phyloP scores from a whole-genome alignment of 345 rosid species.

The Citrus mangshanensis region DNA sequence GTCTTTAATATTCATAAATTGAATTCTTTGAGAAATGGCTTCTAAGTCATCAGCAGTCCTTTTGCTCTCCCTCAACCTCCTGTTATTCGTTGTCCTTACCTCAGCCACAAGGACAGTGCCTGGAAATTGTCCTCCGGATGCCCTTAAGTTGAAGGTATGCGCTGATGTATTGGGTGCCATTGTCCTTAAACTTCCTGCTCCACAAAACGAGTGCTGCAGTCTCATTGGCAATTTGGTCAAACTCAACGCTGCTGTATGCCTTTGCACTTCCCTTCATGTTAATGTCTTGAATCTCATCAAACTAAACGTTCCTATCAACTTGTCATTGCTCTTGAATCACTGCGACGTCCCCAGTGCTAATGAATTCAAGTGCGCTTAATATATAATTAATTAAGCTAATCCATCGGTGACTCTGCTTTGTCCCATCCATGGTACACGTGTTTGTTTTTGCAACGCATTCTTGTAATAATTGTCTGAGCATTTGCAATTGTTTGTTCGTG shows the following conservation, averaged over 20 bases:
- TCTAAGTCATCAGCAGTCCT: neutral
- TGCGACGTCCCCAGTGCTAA: constrained; percentile 39
- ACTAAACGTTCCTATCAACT: constrained; percentile 43
- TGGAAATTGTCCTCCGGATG: neutral
- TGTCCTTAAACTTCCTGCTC: neutral
- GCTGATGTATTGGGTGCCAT: neutral
- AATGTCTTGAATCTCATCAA: constrained; percentile 20
- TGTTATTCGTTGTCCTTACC: neutral
- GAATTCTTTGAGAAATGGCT: neutral
- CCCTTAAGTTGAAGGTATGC: neutral
- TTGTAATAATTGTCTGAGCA: neutral
- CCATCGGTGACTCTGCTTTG: too few relatives aligned
- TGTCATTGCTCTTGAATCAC: constrained; percentile 53
- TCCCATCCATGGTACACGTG: neutral
- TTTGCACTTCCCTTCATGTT: constrained; percentile 28
- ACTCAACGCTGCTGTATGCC: constrained; percentile 27
- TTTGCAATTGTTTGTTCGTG: neutral
- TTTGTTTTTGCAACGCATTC: too few relatives aligned
- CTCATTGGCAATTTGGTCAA: constrained; percentile 9
- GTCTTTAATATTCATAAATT: too few relatives aligned
- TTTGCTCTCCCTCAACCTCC: neutral
- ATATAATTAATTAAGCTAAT: neutral
- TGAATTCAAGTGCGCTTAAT: constrained; percentile 50
- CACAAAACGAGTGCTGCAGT: neutral
- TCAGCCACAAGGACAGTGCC: neutral